Base-by-base conservation (phyloP, 345 rosid genomes). In the Punica granatum region DNA sequence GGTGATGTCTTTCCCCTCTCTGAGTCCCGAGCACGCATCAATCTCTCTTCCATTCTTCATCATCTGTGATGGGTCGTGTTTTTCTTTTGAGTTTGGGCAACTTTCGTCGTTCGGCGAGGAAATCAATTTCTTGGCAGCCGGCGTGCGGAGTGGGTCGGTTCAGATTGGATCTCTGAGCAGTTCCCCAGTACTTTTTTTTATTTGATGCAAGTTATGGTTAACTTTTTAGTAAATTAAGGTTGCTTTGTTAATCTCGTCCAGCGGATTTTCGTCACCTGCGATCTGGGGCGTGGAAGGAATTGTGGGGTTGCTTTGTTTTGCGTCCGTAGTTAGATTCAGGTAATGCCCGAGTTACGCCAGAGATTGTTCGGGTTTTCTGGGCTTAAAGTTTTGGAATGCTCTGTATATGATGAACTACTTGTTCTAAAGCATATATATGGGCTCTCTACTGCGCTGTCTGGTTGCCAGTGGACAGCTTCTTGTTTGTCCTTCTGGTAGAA, bases 201-300 rank as follows among this genome's bases (percentile, higher is more conserved):
- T 56, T 26, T 28, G 15, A 30, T 44, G 49, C 49, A 44, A 44
- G 6, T 44, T 16, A 44, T 44, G 41, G 5, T 54, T 54, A n/a
- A 3, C 30, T 56, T 31, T 56, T 9, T 21, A 26, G 61, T 21
- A 31, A 56, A 56, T 23, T 23, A 3, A 25, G 31, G 61, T 56
- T 56, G 42, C 46, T 39, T 39, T 36, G 25, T 7, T 63, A 42
- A 63, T 63, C 66, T 63, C 21, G 49, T 63, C 34, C 46, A 12
- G 48, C 32, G 18, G 28, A 37, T 39, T 12, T 56, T 18, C 2
- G 33, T 56, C 25, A 10, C 28, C 7, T 26, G 61, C 33, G 61
- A 56, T 56, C 61, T 56, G 34, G 2, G 18, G 28, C 49, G 6
- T 1, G 1, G 61, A 2, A 28, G 19, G 5, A 13, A 56, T n/a